Conservation (phyloP, 2,329 filamentous ascomycete species). For the Colletotrichum eremochloae region DNA sequence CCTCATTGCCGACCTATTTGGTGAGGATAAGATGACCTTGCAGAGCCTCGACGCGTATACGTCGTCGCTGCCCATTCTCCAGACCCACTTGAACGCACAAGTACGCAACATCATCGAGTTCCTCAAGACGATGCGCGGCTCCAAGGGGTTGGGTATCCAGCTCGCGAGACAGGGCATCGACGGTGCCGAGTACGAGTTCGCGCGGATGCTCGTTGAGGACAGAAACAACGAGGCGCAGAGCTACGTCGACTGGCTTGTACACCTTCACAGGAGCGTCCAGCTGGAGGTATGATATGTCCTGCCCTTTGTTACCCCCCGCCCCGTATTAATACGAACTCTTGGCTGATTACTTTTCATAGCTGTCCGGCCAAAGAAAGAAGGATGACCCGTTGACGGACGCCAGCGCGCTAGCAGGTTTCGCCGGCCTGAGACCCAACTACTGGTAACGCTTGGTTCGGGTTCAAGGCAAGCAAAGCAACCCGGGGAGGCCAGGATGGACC, state of each 20-base stretch:
- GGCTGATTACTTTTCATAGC: conserved; percentile 54
- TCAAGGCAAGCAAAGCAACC: neutral
- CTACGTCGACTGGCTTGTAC: conserved; percentile 98
- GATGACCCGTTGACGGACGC: conserved; percentile 68
- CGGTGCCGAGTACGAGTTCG: conserved; percentile 97
- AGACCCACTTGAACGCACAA: conserved; percentile 95
- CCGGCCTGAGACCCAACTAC: conserved; percentile 70
- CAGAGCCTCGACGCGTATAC: conserved; percentile 85
- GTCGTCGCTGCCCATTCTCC: conserved; percentile 83
- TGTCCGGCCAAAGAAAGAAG: conserved; percentile 79
- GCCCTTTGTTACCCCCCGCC: neutral
- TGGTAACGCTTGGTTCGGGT: conserved; percentile 58
- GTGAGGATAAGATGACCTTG: conserved; percentile 77
- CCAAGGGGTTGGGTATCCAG: conserved; percentile 90
- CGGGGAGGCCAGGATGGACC: neutral
- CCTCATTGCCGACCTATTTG: conserved; percentile 90
- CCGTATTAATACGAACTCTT: neutral
- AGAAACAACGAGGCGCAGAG: conserved; percentile 97
- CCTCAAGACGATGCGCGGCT: conserved; percentile 82
- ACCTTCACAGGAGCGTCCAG: conserved; percentile 93
- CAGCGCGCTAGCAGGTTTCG: conserved; percentile 66
- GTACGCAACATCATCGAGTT: conserved; percentile 94
- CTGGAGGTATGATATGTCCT: conserved; percentile 74
- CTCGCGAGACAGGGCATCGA: conserved; percentile 93
- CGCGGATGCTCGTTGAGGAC: conserved; percentile 90